Evolutionary conservation across 495 filamentous ascomycete species (phyloP), one percentile per base, ranked within the genome.

Genomic region (Xylaria venustula): DNA sequence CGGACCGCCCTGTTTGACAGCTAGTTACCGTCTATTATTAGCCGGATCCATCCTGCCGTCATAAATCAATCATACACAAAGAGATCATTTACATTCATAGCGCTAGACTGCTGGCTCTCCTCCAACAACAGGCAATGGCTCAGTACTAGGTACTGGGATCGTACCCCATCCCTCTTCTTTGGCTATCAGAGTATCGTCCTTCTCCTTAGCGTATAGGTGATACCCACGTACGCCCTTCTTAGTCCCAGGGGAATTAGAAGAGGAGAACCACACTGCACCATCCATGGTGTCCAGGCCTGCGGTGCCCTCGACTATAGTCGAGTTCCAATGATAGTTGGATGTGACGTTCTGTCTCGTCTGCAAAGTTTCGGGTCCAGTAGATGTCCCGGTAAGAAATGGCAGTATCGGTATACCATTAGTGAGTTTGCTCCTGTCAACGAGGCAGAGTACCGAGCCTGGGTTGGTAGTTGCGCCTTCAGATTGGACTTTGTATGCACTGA

Each of bases 291-390:
- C 67, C 11, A 63, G 2, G 15, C 64, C 64, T 3, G 51, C 23
- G 11, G 61, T 69, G 3, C 67, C 64, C 25, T 62, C 59, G 8
- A 67, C 64, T 11, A 70, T 70, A n/a, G 67, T 65, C 19, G 54
- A 22, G n/a, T 67, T 70, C 64, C 64, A 70, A 54, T 67, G 64
- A 45, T 70, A 70, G 26, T 42, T 61, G 1, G 67, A 70, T 7
- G 67, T 70, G 32, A 67, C 64, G 20, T 67, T 70, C 52, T 70
- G 67, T 32, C 67, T 64, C 14, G 65, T 70, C 1, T 49, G 46
- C 19, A 70, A 23, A 34, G 22, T 65, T 40, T 52, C 60, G 0
- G 28, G 26, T 12, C 60, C 56, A 14, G 49, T 14, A 6, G 67
- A 67, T 34, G 41, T 59, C 20, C 65, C 60, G 3, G 62, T 61